Evolutionary conservation across 441 rosid genomes (phyloP).

Genomic region (Rhodomyrtus psidioides): DNA sequence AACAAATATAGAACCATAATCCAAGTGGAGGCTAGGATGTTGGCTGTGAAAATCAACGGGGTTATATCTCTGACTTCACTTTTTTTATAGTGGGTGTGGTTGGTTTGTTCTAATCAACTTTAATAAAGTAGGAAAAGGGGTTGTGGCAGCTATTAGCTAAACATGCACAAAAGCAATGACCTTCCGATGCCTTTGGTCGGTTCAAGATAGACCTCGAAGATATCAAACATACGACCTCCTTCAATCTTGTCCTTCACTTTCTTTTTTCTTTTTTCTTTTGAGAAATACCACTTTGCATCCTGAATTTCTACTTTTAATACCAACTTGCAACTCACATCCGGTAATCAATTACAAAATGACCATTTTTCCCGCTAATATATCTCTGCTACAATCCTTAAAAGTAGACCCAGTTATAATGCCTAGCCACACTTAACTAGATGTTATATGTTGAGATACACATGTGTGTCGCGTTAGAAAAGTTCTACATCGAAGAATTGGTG

Average conservation of each 20-base stretch:
- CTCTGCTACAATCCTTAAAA: not conserved
- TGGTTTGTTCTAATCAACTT: conserved; percentile 6
- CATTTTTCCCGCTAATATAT: not conserved
- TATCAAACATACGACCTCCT: not conserved
- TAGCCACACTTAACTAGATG: not conserved
- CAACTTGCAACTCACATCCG: not conserved
- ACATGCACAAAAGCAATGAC: not conserved
- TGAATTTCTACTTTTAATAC: not conserved
- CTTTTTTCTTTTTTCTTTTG: not conserved
- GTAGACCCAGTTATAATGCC: not conserved
- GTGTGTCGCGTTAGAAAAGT: rapidly evolving
- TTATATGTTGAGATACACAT: not conserved
- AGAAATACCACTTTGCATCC: not conserved
- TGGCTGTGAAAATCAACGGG: not conserved
- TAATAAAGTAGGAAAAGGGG: not conserved
- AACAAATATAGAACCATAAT: not conserved
- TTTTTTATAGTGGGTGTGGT: not conserved
- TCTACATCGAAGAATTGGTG: no score
- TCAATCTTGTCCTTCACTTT: not conserved
- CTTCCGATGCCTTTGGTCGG: conserved; percentile 1
- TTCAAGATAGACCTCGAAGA: not conserved
- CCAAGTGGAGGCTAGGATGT: not conserved
- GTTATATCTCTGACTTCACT: not conserved
- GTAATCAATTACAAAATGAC: not conserved
- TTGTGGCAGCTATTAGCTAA: not conserved